Evolutionary conservation across 129 eudicot species (phyloP).

Genomic region (Ambrosia trifida): DNA sequence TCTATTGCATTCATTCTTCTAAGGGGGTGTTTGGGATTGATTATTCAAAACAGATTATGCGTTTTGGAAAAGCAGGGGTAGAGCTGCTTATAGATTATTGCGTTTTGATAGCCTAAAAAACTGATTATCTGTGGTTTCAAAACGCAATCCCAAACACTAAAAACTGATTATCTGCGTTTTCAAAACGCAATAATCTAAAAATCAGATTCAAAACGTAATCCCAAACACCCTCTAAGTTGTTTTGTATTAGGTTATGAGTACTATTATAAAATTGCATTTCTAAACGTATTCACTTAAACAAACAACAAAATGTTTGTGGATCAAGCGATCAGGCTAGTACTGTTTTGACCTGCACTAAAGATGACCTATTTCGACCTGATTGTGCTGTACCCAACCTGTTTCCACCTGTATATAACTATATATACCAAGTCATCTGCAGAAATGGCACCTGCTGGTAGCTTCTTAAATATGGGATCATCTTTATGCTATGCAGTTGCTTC

Average conservation of each 20-base stretch:
- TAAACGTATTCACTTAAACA: not conserved
- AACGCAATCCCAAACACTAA: too few relatives aligned
- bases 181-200: too few relatives aligned
- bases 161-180: too few relatives aligned
- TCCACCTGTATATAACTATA: not conserved
- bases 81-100: too few relatives aligned
- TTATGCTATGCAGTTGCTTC: not conserved
- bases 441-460: not conserved
- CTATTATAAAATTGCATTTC: not conserved
- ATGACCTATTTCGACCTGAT: not conserved
- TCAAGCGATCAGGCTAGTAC: not conserved
- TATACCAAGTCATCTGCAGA: not conserved
- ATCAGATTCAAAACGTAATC: too few relatives aligned
- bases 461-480: slow-evolving; percentile 12
- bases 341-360: not conserved
- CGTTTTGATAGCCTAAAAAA: too few relatives aligned
- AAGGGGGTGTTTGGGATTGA: too few relatives aligned
- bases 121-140: too few relatives aligned
- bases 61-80: too few relatives aligned
- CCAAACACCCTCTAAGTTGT: too few relatives aligned
- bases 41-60: too few relatives aligned
- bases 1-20: not conserved
- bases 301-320: slow-evolving; percentile 5
- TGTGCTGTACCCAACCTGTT: not conserved
- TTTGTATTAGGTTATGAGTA: not conserved